Conservation (phyloP, 148 eudicot species). For the Vaccinium corymbosum region DNA sequence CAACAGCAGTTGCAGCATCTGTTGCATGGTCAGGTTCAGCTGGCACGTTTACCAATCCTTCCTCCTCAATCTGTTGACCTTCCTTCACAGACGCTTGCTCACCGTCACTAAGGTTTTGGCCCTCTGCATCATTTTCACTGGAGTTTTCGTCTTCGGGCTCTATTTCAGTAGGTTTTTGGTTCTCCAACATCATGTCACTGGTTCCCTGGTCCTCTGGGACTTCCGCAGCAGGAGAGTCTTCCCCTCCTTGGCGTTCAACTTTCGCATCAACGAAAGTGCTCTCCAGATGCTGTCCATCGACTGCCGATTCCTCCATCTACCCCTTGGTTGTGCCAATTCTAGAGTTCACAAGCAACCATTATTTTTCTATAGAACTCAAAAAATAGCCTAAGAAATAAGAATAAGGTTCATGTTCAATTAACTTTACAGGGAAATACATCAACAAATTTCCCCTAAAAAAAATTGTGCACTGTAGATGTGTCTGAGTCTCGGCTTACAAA, state of each 20-base stretch:
- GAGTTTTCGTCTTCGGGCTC: slow-evolving; percentile 18
- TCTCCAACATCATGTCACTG: slow-evolving; percentile 9
- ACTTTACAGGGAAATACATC: slow-evolving; percentile 7
- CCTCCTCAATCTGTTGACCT: slow-evolving; percentile 16
- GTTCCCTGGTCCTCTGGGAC: slow-evolving; percentile 17
- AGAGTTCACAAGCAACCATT: slow-evolving; percentile 11
- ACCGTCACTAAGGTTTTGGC: slow-evolving; percentile 13
- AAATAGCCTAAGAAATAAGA: background rate
- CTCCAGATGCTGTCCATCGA: slow-evolving; percentile 13
- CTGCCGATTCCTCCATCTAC: slow-evolving; percentile 32
- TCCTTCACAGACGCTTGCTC: slow-evolving; percentile 14
- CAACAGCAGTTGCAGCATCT: slow-evolving; percentile 9
- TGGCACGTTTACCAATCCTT: slow-evolving; percentile 13
- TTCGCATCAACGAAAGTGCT: slow-evolving; percentile 11
- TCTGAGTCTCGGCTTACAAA: background rate
- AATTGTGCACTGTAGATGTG: background rate
- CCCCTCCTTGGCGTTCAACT: slow-evolving; percentile 16
- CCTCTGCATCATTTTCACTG: slow-evolving; percentile 12
- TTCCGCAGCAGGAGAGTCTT: slow-evolving; percentile 15
- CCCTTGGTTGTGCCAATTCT: slow-evolving; percentile 27
- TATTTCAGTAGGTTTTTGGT: background rate
- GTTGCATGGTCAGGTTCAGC: background rate
- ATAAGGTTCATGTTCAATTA: background rate
- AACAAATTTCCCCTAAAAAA: background rate
- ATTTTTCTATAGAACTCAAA: background rate